phyloP scores from a whole-genome alignment of 768 basidiomycete species.

The Macrocybe gigantea region DNA sequence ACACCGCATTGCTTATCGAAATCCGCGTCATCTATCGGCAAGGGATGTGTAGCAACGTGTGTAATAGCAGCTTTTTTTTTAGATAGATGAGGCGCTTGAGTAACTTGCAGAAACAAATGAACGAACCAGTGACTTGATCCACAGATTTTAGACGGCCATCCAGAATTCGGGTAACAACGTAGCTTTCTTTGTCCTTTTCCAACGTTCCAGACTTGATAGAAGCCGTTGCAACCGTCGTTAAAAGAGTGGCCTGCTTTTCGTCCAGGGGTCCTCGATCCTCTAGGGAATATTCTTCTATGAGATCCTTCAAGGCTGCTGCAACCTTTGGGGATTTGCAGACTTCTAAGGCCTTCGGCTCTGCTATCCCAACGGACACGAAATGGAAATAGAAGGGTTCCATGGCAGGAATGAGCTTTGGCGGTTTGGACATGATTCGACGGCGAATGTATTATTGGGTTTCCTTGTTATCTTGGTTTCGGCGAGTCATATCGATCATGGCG shows the following conservation, averaged over 20 bases:
- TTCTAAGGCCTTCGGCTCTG: slow-evolving; percentile 73
- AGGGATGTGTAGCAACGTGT: slow-evolving; percentile 56
- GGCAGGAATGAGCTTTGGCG: slow-evolving; percentile 17
- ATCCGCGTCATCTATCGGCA: slow-evolving; percentile 58
- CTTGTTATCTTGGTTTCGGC: no score
- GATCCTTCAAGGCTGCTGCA: slow-evolving; percentile 59
- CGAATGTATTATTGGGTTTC: background rate
- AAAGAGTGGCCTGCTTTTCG: slow-evolving; percentile 71
- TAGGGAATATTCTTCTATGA: slow-evolving; percentile 56
- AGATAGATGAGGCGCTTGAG: background rate
- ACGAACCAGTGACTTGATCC: slow-evolving; percentile 85
- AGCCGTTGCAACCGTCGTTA: slow-evolving; percentile 61
- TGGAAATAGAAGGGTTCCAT: slow-evolving; percentile 33
- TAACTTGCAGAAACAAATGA: background rate
- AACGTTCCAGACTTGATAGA: slow-evolving; percentile 50
- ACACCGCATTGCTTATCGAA: slow-evolving; percentile 84
- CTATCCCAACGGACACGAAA: slow-evolving; percentile 76
- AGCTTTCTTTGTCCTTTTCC: slow-evolving; percentile 48
- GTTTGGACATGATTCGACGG: slow-evolving; percentile 18
- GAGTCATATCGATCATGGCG: no score
- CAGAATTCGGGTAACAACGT: slow-evolving; percentile 63
- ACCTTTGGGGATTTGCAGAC: slow-evolving; percentile 78
- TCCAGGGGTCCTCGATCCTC: slow-evolving; percentile 44
- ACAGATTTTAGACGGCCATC: slow-evolving; percentile 67
- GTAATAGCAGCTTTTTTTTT: slow-evolving; percentile 59